These are phyloP conservation scores for Ambrosia trifida DNA, from an alignment of 129 eudicot species.

Conservation along the genomic window DNA sequence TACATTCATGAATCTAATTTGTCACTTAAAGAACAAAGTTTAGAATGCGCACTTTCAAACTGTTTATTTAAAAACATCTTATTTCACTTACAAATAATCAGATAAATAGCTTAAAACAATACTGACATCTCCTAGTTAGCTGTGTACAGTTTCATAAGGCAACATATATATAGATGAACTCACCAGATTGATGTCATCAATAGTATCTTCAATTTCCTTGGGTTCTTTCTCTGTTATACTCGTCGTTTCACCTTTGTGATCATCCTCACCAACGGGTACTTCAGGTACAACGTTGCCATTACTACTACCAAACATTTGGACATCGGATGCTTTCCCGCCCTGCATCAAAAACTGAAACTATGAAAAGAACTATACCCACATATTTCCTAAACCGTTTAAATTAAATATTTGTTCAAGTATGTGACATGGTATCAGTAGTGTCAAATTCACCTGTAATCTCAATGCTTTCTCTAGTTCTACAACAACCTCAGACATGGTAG, in stretches of 20 bases:
- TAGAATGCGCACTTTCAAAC: too few relatives aligned
- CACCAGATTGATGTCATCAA: background rate
- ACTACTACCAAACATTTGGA: too few relatives aligned
- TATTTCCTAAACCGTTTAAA: background rate
- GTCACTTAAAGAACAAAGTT: background rate
- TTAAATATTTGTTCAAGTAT: too few relatives aligned
- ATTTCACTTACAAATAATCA: background rate
- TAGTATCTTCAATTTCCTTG: background rate
- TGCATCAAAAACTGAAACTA: too few relatives aligned
- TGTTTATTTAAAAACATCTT: background rate
- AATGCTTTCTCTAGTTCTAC: slow-evolving; percentile 34
- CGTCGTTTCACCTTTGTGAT: background rate
- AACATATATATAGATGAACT: background rate
- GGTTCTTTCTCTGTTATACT: slow-evolving; percentile 8
- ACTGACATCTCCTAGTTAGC: background rate
- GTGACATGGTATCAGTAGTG: background rate
- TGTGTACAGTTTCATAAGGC: background rate
- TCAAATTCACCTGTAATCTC: slow-evolving; percentile 32
- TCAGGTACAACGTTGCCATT: background rate
- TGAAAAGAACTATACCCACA: background rate
- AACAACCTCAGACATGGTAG: slow-evolving; percentile 31
- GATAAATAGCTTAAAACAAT: too few relatives aligned
- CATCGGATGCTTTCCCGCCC: too few relatives aligned
- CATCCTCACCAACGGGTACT: slow-evolving; percentile 6
- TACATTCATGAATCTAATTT: too few relatives aligned